phyloP scores from a whole-genome alignment of 352 stramenopile species.

The Pythium graminicola region DNA sequence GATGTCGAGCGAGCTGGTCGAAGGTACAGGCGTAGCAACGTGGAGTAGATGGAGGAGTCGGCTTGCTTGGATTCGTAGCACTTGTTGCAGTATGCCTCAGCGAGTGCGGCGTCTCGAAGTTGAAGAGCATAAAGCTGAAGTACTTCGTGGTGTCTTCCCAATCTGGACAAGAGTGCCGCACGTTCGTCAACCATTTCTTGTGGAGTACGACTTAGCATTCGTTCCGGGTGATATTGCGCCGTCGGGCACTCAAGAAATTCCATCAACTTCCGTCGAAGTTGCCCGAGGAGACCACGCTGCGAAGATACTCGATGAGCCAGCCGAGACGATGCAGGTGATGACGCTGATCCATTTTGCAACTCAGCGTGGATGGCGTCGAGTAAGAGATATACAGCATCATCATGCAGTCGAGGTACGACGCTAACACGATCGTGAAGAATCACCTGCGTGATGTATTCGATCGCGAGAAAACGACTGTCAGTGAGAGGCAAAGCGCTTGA shows the following conservation, averaged over 20 bases:
- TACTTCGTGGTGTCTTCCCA: constrained; percentile 75
- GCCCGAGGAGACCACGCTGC: constrained; percentile 48
- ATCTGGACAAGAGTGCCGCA: constrained; percentile 59
- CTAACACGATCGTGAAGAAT: constrained; percentile 36
- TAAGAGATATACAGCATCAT: constrained; percentile 74
- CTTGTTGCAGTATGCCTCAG: constrained; percentile 75
- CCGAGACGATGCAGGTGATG: constrained; percentile 9
- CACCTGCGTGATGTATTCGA: constrained; percentile 74
- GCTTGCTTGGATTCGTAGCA: constrained; percentile 69
- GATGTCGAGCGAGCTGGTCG: constrained; percentile 30
- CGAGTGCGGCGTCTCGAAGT: constrained; percentile 60
- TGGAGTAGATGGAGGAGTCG: constrained; percentile 79
- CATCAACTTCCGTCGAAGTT: constrained; percentile 57
- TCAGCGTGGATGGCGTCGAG: constrained; percentile 61
- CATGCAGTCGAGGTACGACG: constrained; percentile 50
- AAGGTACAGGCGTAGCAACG: constrained; percentile 66
- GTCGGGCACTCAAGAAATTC: constrained; percentile 51
- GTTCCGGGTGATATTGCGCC: constrained; percentile 64
- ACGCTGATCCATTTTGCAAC: constrained; percentile 12
- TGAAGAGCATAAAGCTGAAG: constrained; percentile 74
- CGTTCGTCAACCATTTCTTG: constrained; percentile 77
- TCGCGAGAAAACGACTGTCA: constrained; percentile 58
- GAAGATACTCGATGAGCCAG: constrained; percentile 52
- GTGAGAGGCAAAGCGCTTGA: constrained; percentile 40
- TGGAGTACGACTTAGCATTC: constrained; percentile 70